Percentiles rank a stretch among this genome's conserved stretches.
phyloP scores from a whole-genome alignment of 345 rosid species.

The Turritis glabra region DNA sequence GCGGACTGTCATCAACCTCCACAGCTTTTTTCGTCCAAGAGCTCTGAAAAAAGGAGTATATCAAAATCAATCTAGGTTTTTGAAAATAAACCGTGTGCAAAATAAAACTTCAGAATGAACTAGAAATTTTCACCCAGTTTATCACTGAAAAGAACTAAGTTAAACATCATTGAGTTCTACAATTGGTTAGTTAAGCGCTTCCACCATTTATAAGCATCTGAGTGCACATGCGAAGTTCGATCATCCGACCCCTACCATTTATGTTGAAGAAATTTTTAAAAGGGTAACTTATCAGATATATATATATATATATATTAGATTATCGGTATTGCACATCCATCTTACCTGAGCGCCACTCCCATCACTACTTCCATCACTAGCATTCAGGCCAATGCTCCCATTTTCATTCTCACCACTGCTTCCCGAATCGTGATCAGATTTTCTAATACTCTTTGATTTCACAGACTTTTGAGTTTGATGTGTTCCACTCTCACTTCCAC shows the following conservation, averaged over 20 bases:
- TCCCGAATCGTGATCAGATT: constrained; percentile 50
- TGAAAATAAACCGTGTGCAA: background rate
- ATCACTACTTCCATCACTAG: constrained; percentile 66
- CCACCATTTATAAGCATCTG: constrained; percentile 23
- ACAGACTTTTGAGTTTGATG: constrained; percentile 51
- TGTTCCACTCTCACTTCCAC: constrained; percentile 83
- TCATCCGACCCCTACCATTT: constrained; percentile 26
- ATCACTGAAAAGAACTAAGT: constrained; percentile 5
- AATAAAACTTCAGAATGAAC: constrained; percentile 13
- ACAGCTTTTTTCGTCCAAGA: constrained; percentile 70
- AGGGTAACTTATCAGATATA: background rate
- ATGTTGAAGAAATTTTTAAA: constrained; percentile 5
- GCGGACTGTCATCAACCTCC: constrained; percentile 59
- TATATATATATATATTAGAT: too few species aligned
- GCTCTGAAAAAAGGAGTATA: constrained; percentile 44
- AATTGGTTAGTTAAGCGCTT: constrained; percentile 16
- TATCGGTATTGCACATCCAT: constrained; percentile 15
- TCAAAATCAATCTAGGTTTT: background rate
- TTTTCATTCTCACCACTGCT: constrained; percentile 56
- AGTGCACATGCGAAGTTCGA: constrained; percentile 26
- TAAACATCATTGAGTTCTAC: constrained; percentile 18
- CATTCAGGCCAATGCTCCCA: constrained; percentile 46
- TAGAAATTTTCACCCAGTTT: constrained; percentile 2
- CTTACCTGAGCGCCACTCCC: constrained; percentile 82
- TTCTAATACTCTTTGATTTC: constrained; percentile 50